Base-by-base conservation (phyloP, 768 basidiomycete genomes). In the Phaeotremella fagi region DNA sequence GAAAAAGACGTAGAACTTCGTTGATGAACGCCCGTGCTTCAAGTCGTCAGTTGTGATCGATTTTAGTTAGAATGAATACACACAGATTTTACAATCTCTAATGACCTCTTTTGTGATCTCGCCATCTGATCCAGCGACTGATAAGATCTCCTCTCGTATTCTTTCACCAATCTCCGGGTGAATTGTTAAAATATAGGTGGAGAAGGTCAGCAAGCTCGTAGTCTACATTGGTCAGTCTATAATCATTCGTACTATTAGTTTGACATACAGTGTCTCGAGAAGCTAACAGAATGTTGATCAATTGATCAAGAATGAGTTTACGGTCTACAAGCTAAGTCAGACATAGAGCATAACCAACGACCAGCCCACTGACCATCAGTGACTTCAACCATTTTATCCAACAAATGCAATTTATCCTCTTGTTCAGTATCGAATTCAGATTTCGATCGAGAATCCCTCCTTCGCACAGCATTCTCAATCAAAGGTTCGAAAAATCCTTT, bases 251-350 rank as follows among this genome's bases (percentile, higher is more conserved):
- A 7, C 38, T 41, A 12, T 7, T 6, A 11, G 20, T 12, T 41
- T 22, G 38, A 12, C 38, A 12, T 37, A 85, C 85, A 29, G 88
- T 88, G 74, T 90, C 88, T 50, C 88, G 75, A 22, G 85, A 80
- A 4, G 88, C 88, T 11, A 89, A 76, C 1, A 90, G 76, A 70
- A 88, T 82, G 64, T 82, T 89, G 44, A 89, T 78, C 12, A 89
- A 72, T 58, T 90, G 85, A 73, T 89, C 86, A 20, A 85, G 82
- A 50, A 90, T 85, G 37, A 83, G 70, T 6, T 80, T 77, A 11
- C 75, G 75, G 66, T 88, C 87, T 88, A 41, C 11, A 22, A 24
- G 5, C 0, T 15, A 5, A 11, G 23, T 51, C 43, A 51, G 54
- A 14, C 14, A 15, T 6, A 16, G 9, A 22, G 27, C 7, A 45